phyloP scores from a whole-genome alignment of 1,139 yeast genomes.

The Pneumocystis murina region DNA sequence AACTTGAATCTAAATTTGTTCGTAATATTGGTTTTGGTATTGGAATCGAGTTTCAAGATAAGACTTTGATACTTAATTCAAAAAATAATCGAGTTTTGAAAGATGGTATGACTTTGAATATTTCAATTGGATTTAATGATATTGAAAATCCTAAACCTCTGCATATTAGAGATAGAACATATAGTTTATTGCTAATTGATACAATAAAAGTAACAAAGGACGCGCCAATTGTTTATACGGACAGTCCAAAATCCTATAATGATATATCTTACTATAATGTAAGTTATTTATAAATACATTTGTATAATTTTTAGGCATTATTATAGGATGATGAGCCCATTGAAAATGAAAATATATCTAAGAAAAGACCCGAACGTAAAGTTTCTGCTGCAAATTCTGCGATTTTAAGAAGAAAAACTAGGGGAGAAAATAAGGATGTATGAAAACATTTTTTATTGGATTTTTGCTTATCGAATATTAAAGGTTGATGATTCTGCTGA shows the following conservation, averaged over 20 bases:
- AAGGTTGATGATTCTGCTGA: conserved; percentile 58
- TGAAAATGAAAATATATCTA: conserved; percentile 21
- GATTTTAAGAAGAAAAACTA: conserved; percentile 56
- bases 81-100: conserved; percentile 56
- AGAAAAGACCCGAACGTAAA: conserved; percentile 10
- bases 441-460: background rate
- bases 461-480: background rate
- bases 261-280: conserved; percentile 68
- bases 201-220: conserved; percentile 48
- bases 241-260: conserved; percentile 53
- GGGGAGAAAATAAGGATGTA: conserved; percentile 52
- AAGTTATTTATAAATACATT: conserved; percentile 24
- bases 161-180: conserved; percentile 36
- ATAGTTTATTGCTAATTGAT: conserved; percentile 68
- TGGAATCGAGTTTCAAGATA: conserved; percentile 83
- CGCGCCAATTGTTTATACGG: conserved; percentile 54
- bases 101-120: conserved; percentile 61
- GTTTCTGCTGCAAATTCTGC: conserved; percentile 28
- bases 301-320: conserved; percentile 25
- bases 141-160: conserved; percentile 32
- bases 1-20: conserved; percentile 48
- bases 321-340: conserved; percentile 14
- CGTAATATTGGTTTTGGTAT: conserved; percentile 81
- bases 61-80: conserved; percentile 53
- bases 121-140: conserved; percentile 64